phyloP scores from a whole-genome alignment of 352 stramenopile genomes.

The Phytophthora hybrid region DNA sequence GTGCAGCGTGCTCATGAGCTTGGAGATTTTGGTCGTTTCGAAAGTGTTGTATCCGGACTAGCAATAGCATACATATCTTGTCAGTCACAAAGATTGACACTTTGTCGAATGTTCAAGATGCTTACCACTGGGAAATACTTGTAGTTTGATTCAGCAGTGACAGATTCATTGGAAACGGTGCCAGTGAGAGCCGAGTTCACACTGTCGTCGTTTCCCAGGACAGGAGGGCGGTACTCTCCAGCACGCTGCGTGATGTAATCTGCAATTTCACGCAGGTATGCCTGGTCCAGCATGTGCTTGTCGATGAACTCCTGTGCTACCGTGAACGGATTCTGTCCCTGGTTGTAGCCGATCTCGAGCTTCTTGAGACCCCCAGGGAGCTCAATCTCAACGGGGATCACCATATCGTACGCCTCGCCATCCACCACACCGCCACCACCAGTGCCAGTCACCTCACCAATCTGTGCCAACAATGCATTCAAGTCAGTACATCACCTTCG shows the following conservation, averaged over 20 bases:
- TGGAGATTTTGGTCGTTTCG: constrained; percentile 92
- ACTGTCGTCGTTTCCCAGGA: constrained; percentile 55
- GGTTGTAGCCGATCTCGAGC: constrained; percentile 98
- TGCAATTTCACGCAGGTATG: constrained; percentile 94
- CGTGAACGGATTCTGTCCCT: constrained; percentile 97
- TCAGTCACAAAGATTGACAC: neutral
- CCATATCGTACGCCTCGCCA: constrained; percentile 95
- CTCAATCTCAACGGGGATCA: constrained; percentile 98
- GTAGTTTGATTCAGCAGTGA: constrained; percentile 35
- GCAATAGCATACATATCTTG: neutral
- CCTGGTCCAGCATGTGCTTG: constrained; percentile 95
- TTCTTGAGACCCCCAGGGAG: constrained; percentile 91
- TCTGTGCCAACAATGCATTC: constrained; percentile 42
- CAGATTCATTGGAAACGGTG: constrained; percentile 6
- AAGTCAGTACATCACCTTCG: neutral
- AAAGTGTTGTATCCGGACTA: constrained; percentile 93
- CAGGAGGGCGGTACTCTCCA: constrained; percentile 77
- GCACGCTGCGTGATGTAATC: constrained; percentile 96
- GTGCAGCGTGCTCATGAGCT: constrained; percentile 91
- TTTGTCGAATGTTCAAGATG: neutral
- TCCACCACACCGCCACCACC: constrained; percentile 91
- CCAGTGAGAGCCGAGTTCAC: constrained; percentile 35
- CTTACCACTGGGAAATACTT: constrained; percentile 79
- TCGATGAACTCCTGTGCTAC: constrained; percentile 97
- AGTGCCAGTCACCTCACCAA: constrained; percentile 89